Conservation (phyloP, 306 rosid genomes). For the Quercus glauca region DNA sequence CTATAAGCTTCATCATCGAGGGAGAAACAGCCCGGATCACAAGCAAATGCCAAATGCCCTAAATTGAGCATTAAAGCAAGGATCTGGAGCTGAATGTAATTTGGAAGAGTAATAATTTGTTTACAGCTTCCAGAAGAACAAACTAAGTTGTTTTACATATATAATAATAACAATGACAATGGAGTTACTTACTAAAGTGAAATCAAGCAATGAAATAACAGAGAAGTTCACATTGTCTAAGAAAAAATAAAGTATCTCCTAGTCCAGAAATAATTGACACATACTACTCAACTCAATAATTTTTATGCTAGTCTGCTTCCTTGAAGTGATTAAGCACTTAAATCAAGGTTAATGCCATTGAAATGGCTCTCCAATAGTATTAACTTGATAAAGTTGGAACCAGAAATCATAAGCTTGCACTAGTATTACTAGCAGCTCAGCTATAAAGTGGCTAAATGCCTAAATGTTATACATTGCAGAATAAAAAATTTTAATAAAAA, state of each 20-base stretch:
- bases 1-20: no score
- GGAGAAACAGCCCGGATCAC: no score
- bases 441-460: conserved; percentile 17
- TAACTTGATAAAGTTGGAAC: conserved; percentile 5
- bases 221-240: background rate
- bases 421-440: conserved; percentile 18
- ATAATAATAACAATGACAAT: background rate
- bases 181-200: no score
- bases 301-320: background rate
- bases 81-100: background rate
- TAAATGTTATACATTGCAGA: background rate
- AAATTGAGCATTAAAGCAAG: background rate
- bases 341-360: background rate
- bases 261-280: background rate
- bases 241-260: background rate
- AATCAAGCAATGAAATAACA: background rate
- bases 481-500: background rate
- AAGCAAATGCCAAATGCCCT: background rate
- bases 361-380: conserved; percentile 7
- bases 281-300: background rate
- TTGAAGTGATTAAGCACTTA: background rate
- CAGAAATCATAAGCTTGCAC: background rate
- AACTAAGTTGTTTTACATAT: background rate
- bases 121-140: background rate
- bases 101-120: background rate